Percentiles rank a stretch among this genome's conserved stretches.
These are phyloP conservation scores for Aspergillus aculeatinus DNA, from an alignment of 2,329 filamentous ascomycete genomes.

Conservation along the genomic window DNA sequence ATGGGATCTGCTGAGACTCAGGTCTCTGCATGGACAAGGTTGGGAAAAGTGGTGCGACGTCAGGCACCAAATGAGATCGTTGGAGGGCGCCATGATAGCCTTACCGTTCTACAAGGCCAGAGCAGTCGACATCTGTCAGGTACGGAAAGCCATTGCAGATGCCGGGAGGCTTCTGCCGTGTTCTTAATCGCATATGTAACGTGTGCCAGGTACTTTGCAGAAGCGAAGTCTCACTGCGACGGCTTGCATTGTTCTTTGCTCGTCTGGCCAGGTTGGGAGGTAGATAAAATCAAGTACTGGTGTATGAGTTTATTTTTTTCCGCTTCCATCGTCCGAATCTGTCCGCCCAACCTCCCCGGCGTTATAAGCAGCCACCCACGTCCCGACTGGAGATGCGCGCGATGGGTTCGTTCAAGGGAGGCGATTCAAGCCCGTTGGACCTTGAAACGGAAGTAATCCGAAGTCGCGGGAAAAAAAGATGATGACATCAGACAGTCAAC, in stretches of 20 bases:
- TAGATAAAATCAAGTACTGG: background rate
- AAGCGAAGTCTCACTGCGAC: background rate
- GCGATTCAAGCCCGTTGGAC: background rate
- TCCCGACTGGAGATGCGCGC: background rate
- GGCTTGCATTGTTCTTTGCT: background rate
- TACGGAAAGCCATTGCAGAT: slow-evolving; percentile 17
- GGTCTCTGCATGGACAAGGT: slow-evolving; percentile 7
- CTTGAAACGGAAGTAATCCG: background rate
- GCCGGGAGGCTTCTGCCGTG: slow-evolving; percentile 9
- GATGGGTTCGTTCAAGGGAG: background rate
- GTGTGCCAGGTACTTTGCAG: slow-evolving; percentile 3
- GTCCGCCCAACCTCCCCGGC: background rate
- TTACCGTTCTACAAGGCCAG: slow-evolving; percentile 15
- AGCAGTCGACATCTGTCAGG: slow-evolving; percentile 22
- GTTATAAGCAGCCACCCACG: background rate
- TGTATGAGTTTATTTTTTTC: background rate
- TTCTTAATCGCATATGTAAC: slow-evolving; percentile 7
- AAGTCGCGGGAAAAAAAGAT: background rate
- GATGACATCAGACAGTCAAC: slow-evolving; percentile 17
- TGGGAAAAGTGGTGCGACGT: slow-evolving; percentile 3
- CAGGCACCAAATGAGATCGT: slow-evolving; percentile 7
- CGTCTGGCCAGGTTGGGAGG: background rate
- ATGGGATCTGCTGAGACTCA: slow-evolving; percentile 2
- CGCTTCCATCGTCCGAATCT: background rate
- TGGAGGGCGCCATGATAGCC: slow-evolving; percentile 11